Base-by-base conservation (phyloP, 129 eudicot species). In the Centaurea solstitialis region DNA sequence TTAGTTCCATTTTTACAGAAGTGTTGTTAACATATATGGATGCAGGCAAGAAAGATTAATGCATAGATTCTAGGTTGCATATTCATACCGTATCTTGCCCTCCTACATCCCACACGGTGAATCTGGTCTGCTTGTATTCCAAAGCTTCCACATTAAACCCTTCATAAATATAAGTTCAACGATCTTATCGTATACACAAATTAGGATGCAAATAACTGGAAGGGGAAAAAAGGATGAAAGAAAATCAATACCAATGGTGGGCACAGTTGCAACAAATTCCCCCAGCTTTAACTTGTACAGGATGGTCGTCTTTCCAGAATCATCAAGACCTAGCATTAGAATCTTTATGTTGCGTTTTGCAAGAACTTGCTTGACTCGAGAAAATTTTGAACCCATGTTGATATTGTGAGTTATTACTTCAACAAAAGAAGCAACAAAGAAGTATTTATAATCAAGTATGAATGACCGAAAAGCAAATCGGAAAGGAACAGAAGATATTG, bases 311-410 rank as follows among this genome's bases (percentile, higher is more conserved):
- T 88, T 88, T 53, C 91, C 91, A 38, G 89, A 88, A 39, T 85
- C 87, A 85, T 88, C 87, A 79, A 88, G 89, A 77, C 89, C 91
- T 26, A 88, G 71, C 91, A 88, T 85, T 50, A 88, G 17, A 64
- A 88, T 75, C 79, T 85, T 88, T 17, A 82, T 47, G 26, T 88
- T 76, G 3, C 82, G 83, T 73, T 76, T 82, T 4, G 80, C 79
- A 35, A 85, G 76, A 57, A 62, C 80, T 82, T 76, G 85, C 80
- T 79, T 87, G 24, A 85, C 78, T 62, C 91, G 79, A 70, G 91
- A 88, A 45, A 81, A 20, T 37, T 50, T 61, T 20, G 78, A 73
- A 69, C 87, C 91, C 91, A 88, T 88, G 68, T 45, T 64, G 10
- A 21, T 76, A 71, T 30, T 33, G n/a, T n/a, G 43, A 64, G 10